A percentile compares a stretch with the other conserved stretches of the same genome.
These are phyloP conservation scores for Neoconidiobolus thromboides DNA, from an alignment of 371 early-diverging fungal species.

Conservation along the genomic window DNA sequence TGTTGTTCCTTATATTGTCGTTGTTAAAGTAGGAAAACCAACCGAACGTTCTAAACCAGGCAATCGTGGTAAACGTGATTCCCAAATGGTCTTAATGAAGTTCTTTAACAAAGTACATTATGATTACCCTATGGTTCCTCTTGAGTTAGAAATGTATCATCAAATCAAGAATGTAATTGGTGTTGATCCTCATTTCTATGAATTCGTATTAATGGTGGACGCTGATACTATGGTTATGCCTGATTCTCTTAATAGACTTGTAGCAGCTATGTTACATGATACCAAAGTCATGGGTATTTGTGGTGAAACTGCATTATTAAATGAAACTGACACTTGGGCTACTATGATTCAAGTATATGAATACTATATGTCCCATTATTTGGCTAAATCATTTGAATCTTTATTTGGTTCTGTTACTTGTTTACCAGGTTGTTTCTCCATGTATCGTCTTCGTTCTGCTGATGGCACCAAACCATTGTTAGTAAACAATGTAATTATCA, in stretches of 20 bases:
- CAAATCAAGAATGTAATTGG: slow-evolving; percentile 86
- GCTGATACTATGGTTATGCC: slow-evolving; percentile 84
- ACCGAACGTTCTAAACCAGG: slow-evolving; percentile 61
- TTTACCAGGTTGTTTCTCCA: slow-evolving; percentile 92
- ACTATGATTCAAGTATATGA: slow-evolving; percentile 99
- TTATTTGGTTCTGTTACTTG: slow-evolving; percentile 96
- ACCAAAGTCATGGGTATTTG: slow-evolving; percentile 78
- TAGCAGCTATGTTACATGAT: slow-evolving; percentile 72
- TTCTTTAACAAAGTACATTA: slow-evolving; percentile 94
- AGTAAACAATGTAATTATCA: slow-evolving; percentile 67
- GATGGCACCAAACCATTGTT: slow-evolving; percentile 47
- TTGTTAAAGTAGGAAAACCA: slow-evolving; percentile 82
- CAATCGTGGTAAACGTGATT: slow-evolving; percentile 98
- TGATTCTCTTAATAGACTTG: slow-evolving; percentile 70
- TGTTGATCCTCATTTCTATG: slow-evolving; percentile 68
- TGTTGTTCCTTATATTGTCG: slow-evolving; percentile 82
- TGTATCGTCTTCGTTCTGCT: slow-evolving; percentile 62
- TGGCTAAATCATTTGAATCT: slow-evolving; percentile 97
- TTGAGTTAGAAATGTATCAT: slow-evolving; percentile 82
- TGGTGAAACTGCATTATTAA: slow-evolving; percentile 79
- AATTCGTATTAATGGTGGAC: slow-evolving; percentile 89
- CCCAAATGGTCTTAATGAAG: slow-evolving; percentile 95
- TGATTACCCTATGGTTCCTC: slow-evolving; percentile 72
- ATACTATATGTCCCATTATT: slow-evolving; percentile 97
- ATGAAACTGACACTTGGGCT: slow-evolving; percentile 81